Evolutionary conservation across 2,329 filamentous ascomycete genomes (phyloP), one percentile per base, ranked within the genome.

Genomic region (Graphilbum sp.): DNA sequence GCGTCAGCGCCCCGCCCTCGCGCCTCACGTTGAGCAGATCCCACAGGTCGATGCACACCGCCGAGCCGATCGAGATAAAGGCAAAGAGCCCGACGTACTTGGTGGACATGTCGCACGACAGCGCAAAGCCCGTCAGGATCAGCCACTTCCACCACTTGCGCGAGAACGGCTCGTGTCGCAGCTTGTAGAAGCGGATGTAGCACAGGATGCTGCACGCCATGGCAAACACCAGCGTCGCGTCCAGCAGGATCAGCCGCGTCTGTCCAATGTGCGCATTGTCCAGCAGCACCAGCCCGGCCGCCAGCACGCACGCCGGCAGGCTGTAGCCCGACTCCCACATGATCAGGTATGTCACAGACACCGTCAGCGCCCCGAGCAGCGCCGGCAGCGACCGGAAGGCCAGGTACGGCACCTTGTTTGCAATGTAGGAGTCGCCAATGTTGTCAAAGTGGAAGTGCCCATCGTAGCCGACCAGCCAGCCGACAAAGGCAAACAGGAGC

Each of bases 61-160:
- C 90, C 8, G 85, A 86, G 47, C 90, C 90, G 50, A 98, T 90
- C 44, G 88, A 94, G 58, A 96, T 77, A 61, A 98, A 98, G 52
- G 87, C 92, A 60, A 98, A 98, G 30, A 83, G 69, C 50, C 90
- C 90, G 41, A 98, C 87, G 49, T 98, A 98, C 66, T 98, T 98
- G 57, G 84, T 93, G 39, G 90, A 96, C 51, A 98, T 96, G 55
- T 95, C 90, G 56, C 88, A 96, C 55, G 87, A 95, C 55, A 98
- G 71, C 43, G 79, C 79, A 55, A 98, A 88, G 43, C 90, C 90
- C 8, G 90, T 98, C 50, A 96, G 62, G 45, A 98, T 75, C 42
- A 98, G 72, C 90, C 90, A 98, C 61, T 98, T 98, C 90, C 90
- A 98, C 90, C 90, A 98, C 63, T 98, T 96, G 44, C 86, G 75